These are phyloP conservation scores for Mrakia blollopis DNA, from an alignment of 768 basidiomycete genomes.

Conservation along the genomic window DNA sequence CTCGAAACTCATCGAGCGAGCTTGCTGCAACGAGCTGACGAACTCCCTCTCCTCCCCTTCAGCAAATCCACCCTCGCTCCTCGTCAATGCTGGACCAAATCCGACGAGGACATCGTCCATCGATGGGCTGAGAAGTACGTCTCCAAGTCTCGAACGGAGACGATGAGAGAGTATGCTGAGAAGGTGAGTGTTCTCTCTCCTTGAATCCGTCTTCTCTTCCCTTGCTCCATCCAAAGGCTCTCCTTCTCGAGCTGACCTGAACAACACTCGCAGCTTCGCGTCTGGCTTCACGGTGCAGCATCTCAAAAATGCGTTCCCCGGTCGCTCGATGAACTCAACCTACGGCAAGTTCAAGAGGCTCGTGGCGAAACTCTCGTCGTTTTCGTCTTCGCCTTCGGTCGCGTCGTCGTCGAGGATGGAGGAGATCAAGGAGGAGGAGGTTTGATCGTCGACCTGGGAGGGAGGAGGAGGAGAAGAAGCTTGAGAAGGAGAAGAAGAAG, in stretches of 20 bases:
- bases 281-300: neutral
- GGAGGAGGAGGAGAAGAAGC: neutral
- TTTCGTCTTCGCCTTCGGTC: neutral
- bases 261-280: neutral
- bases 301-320: neutral
- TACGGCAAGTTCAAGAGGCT: neutral
- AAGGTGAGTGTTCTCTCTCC: neutral
- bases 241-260: neutral
- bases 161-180: neutral
- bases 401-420: neutral
- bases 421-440: neutral
- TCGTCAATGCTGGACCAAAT: neutral
- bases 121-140: neutral
- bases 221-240: too few relatives aligned
- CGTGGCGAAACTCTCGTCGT: neutral
- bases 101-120: neutral
- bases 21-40: too few relatives aligned
- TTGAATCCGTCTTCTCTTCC: neutral
- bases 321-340: neutral
- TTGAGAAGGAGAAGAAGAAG: neutral
- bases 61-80: neutral
- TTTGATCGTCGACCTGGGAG: neutral
- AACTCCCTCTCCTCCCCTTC: neutral
- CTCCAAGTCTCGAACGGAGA: neutral
- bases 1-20: too few relatives aligned